Evolutionary conservation across 2,329 filamentous ascomycete species (phyloP), one percentile per base, ranked within the genome.

Genomic region (Cadophora sp.): DNA sequence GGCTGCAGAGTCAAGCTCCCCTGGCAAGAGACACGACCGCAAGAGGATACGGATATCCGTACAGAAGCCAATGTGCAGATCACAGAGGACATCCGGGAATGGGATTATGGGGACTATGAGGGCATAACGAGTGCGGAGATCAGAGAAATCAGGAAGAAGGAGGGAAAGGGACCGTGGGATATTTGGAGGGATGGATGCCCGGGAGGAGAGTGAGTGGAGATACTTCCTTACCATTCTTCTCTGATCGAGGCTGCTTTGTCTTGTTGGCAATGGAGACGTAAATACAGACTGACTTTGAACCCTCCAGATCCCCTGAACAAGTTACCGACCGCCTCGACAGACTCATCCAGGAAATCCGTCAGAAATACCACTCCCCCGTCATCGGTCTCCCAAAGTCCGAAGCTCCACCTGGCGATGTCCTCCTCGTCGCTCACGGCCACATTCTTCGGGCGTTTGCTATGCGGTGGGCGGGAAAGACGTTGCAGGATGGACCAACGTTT

Each of bases 141-240:
- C 76, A 83, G 86, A 60, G 82, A 83, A 62, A 75, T 81, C 71
- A 85, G 86, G 60, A 82, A 80, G 67, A 81, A 84, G 73, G 81
- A 87, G 66, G 91, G 91, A 8, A 80, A 85, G 22, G 65, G 59
- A 68, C 79, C 41, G 62, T 96, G 93, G 93, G 91, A 96, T 80
- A 96, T 97, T 71, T 97, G 93, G 93, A 83, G 82, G n/a, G 93
- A 96, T 76, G 93, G 93, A 0, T 97, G 93, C 79, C 91, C 90
- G 1, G 91, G 89, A 3, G 94, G 94, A 78, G 93, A 97, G 90
- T 92, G 80, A 78, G 88, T n/a, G n/a, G n/a, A n/a, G n/a, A n/a
- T n/a, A n/a, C n/a, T n/a, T n/a, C n/a, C n/a, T n/a, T n/a, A n/a
- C n/a, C n/a, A n/a, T n/a, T n/a, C n/a, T n/a, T n/a, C n/a, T n/a